Evolutionary conservation across 73 alveolate species (phyloP), one percentile per base, ranked within the genome.

Genomic region (Uronychia setigera): DNA sequence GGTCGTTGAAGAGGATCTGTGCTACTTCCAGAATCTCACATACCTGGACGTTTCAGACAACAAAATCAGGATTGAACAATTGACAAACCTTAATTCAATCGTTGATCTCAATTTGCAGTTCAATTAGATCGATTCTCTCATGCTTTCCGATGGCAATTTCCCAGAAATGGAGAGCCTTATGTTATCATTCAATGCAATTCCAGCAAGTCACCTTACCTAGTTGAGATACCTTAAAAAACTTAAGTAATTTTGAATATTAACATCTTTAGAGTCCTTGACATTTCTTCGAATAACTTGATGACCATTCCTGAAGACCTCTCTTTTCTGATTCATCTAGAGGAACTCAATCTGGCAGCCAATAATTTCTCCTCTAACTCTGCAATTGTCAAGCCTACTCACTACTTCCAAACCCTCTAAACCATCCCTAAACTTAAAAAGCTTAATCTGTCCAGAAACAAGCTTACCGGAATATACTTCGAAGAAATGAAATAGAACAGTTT

Each of bases 1-100:
- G 31, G 94, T 92, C 31, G 93, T 90, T 1, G 95, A 92, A 79
- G 97, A 92, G 60, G 95, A 92, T 81, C 87, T 92, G 27, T 84
- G 91, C 60, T 92, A 92, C 84, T 92, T 92, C 82, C 88, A 93
- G 67, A 92, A 89, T 58, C 87, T 92, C 25, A 90, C 88, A 29
- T 76, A 81, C 34, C 60, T 92, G 32, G 95, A 92, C 60, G 77
- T 90, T 27, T 80, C 93, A 26, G 97, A 92, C 79, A 92, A 92
- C 77, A 32, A 82, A 60, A 88, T 92, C 28, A 31, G 86, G 60
- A 31, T 92, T 58, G 97, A 92, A 76, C 83, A 92, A 74, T 81
- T 92, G 0, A 78, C 81, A 32, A 87, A 89, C 67, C 80, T 92
- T 26, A 88, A 88, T 32, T 80, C 92, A 58, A 35, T 92, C 78